Evolutionary conservation across 306 rosid species (phyloP).

Genomic region (Cicer chorassanicum): DNA sequence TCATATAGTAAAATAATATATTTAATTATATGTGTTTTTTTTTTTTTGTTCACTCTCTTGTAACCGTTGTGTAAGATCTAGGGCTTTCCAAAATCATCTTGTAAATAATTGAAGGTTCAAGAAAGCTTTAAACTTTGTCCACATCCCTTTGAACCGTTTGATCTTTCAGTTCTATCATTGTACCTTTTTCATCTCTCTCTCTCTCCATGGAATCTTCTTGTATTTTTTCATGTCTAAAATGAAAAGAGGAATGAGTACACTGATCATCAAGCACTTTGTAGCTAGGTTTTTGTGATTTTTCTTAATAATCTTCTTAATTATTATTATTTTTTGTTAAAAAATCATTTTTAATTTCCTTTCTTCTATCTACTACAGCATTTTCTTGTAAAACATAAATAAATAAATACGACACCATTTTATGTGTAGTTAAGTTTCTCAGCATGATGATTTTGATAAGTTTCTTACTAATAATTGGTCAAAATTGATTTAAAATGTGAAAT

Average conservation of each 20-base stretch:
- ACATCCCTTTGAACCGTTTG: conserved; percentile 45
- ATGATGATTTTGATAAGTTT: conserved; percentile 7
- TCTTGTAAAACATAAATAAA: no score
- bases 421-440: neutral
- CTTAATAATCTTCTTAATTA: neutral
- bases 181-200: neutral
- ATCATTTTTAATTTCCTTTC: no score
- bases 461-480: conserved; percentile 26
- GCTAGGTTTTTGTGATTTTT: conserved; percentile 14
- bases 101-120: neutral
- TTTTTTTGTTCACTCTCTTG: conserved; percentile 37
- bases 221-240: conserved; percentile 11
- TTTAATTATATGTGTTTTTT: neutral
- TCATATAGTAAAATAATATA: neutral
- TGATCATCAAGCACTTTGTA: neutral
- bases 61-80: conserved; percentile 68
- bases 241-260: conserved; percentile 8
- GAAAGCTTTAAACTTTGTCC: conserved; percentile 34
- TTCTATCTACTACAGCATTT: no score
- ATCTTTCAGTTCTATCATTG: conserved; percentile 54
- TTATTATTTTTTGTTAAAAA: no score
- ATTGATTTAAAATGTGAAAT: neutral
- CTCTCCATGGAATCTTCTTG: neutral
- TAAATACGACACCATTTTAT: no score
- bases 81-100: conserved; percentile 35